Evolutionary conservation across 768 basidiomycete species (phyloP), one percentile per base, ranked within the genome.

Genomic region (Jaapia argillacea): DNA sequence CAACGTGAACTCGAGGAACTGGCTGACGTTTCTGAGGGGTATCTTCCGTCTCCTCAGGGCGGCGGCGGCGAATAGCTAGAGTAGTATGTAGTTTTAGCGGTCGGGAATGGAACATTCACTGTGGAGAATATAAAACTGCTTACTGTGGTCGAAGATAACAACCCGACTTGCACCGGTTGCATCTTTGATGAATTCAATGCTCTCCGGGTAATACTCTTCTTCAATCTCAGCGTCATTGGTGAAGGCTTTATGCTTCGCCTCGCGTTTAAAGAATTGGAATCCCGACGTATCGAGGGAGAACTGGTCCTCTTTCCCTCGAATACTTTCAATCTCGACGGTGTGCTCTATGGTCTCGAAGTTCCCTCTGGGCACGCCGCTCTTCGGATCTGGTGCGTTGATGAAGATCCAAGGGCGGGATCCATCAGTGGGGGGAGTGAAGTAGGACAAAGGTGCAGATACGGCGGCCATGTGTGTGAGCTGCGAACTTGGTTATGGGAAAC

Each of bases 141-240:
- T 62, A 33, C 66, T 70, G 47, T 71, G 68, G 45, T 72, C 70
- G 25, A 72, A 72, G 47, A 72, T 58, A 49, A 67, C 51, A 35
- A 70, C 59, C 26, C 56, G 55, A 51, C 60, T 63, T 6, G 63
- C 69, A 4, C 68, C 67, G 0, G 61, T 51, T 21, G 63, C 40
- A 46, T 59, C 56, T 53, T 64, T 72, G 48, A 72, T 41, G 21
- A 73, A 52, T 45, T 63, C 62, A 43, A 63, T 63, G 0, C 64
- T 59, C 53, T 74, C 71, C 27, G 54, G 45, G 47, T 72, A 72
- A 45, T 73, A 74, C 18, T 35, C 50, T 5, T 43, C 41, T 51
- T 53, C 48, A 48, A 72, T 69, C 39, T 44, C 51, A 27, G 59
- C 66, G 23, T 70, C 66, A 42, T 71, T 58, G 14, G 45, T 49